phyloP scores from a whole-genome alignment of 2,329 filamentous ascomycete species.

The Phialophora verrucosa region DNA sequence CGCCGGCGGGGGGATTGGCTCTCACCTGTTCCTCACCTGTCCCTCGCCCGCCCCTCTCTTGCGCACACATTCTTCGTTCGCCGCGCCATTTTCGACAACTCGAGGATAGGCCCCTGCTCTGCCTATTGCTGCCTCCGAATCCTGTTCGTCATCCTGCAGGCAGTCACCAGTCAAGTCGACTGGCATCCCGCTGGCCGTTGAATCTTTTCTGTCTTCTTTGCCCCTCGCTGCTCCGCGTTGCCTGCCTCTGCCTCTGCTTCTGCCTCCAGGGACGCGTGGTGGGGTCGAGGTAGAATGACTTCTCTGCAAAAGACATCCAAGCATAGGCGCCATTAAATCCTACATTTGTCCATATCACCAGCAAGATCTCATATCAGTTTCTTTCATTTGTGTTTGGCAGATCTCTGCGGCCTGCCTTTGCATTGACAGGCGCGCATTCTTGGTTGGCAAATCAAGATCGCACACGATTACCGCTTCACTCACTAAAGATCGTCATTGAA shows the following conservation, averaged over 20 bases:
- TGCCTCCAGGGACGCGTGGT: constrained; percentile 23
- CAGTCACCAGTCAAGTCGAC: constrained; percentile 17
- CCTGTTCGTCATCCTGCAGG: constrained; percentile 31
- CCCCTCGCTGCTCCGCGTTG: constrained; percentile 26
- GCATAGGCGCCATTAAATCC: constrained; percentile 22
- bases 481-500: constrained; percentile 20
- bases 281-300: constrained; percentile 29
- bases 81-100: constrained; percentile 16
- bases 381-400: constrained; percentile 4
- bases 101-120: constrained; percentile 3
- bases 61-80: neutral
- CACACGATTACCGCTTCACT: constrained; percentile 27
- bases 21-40: neutral
- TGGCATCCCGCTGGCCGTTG: constrained; percentile 16
- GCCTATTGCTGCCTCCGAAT: constrained; percentile 21
- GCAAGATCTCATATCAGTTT: neutral
- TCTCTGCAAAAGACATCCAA: constrained; percentile 28
- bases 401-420: constrained; percentile 28
- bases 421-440: constrained; percentile 26
- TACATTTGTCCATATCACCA: constrained; percentile 10
- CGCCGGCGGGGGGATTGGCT: constrained; percentile 13
- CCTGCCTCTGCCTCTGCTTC: constrained; percentile 19
- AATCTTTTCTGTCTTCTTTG: constrained; percentile 10
- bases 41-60: neutral
- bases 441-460: constrained; percentile 30